Conservation (phyloP, 805 yeast genomes). For the Candida succiphila region DNA sequence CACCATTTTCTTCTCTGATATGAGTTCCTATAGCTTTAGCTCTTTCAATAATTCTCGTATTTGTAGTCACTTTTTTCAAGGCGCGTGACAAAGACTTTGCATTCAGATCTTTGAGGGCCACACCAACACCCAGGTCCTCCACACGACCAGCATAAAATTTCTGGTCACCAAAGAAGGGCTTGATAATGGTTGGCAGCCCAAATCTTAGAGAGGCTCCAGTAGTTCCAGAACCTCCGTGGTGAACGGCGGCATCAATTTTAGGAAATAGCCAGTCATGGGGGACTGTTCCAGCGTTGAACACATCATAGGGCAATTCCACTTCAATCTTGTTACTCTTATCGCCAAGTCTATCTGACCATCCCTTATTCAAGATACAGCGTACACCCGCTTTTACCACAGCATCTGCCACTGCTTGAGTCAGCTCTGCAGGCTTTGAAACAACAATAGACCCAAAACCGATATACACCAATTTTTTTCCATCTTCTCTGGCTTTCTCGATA, state of each 20-base stretch:
- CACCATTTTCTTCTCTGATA: conserved; percentile 75
- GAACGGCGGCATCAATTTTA: conserved; percentile 86
- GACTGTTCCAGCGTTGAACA: conserved; percentile 59
- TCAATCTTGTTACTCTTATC: conserved; percentile 27
- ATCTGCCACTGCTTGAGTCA: conserved; percentile 69
- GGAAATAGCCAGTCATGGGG: conserved; percentile 96
- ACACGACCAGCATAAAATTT: conserved; percentile 83
- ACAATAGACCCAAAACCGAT: conserved; percentile 96
- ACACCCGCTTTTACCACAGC: conserved; percentile 79
- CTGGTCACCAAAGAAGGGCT: conserved; percentile 96
- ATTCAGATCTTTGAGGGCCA: conserved; percentile 60
- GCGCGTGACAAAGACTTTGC: conserved; percentile 56
- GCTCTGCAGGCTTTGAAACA: conserved; percentile 67
- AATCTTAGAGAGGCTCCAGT: conserved; percentile 85
- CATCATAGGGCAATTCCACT: conserved; percentile 50
- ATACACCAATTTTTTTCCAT: conserved; percentile 67
- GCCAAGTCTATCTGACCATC: conserved; percentile 79
- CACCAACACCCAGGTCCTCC: conserved; percentile 83
- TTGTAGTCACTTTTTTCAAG: conserved; percentile 54
- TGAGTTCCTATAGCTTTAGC: conserved; percentile 55
- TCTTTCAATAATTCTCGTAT: conserved; percentile 54
- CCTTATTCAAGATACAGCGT: conserved; percentile 80
- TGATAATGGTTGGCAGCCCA: conserved; percentile 83
- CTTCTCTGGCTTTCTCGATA: conserved; percentile 48
- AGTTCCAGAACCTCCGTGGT: conserved; percentile 96